Percentiles rank a stretch among this genome's conserved stretches.
phyloP scores from a whole-genome alignment of 495 filamentous ascomycete species.

The Cairneyella variabilis region DNA sequence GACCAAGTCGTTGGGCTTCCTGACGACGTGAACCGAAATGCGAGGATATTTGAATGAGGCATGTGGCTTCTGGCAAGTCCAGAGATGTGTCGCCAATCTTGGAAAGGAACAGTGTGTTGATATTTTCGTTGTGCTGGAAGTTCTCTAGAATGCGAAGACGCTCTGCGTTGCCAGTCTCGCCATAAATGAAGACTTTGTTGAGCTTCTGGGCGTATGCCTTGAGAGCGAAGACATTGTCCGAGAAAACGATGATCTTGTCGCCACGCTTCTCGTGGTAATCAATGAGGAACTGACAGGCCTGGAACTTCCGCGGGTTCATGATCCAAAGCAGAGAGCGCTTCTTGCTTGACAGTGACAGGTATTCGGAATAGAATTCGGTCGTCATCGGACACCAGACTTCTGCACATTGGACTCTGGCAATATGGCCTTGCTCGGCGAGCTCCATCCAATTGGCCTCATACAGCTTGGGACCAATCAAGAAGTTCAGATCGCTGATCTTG shows the following conservation, averaged over 20 bases:
- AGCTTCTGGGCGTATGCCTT: slow-evolving; percentile 80
- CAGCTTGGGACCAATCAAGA: slow-evolving; percentile 94
- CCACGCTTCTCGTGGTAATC: slow-evolving; percentile 95
- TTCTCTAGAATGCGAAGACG: slow-evolving; percentile 89
- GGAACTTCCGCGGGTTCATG: slow-evolving; percentile 98
- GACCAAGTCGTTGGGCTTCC: slow-evolving; percentile 90
- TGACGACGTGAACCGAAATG: slow-evolving; percentile 98
- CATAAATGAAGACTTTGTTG: slow-evolving; percentile 89
- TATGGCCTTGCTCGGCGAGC: slow-evolving; percentile 92
- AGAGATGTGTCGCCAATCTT: slow-evolving; percentile 98
- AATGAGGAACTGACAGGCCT: slow-evolving; percentile 94
- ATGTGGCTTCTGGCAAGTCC: slow-evolving; percentile 94
- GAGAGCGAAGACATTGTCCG: slow-evolving; percentile 95
- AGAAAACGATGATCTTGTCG: slow-evolving; percentile 99
- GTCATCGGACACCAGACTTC: slow-evolving; percentile 99
- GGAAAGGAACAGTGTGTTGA: slow-evolving; percentile 96
- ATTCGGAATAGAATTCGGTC: slow-evolving; percentile 94
- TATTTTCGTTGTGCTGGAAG: slow-evolving; percentile 89
- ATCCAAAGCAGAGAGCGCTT: slow-evolving; percentile 79
- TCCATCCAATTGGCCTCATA: slow-evolving; percentile 99
- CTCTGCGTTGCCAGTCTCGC: slow-evolving; percentile 81
- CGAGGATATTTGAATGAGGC: slow-evolving; percentile 96
- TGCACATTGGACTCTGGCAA: slow-evolving; percentile 95
- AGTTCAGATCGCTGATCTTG: slow-evolving; percentile 96
- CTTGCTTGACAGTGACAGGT: slow-evolving; percentile 67